Base-by-base conservation (phyloP, 1,139 yeast genomes). In the Kurtzmaniella natalensis region DNA sequence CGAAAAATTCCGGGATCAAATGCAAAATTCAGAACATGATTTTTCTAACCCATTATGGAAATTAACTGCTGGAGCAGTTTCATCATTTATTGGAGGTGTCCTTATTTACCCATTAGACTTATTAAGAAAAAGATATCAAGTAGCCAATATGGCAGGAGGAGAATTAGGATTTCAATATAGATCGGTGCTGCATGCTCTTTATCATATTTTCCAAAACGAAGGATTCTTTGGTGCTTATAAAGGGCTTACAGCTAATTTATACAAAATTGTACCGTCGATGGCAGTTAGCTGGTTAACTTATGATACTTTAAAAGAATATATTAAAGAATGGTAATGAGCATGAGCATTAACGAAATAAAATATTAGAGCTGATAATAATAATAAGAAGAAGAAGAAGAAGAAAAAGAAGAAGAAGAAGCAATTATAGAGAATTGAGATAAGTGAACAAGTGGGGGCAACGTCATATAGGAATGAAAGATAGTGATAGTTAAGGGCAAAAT, bases 251-350 rank as follows among this genome's bases (percentile, higher is more conserved):
- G 95, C 96, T 2, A 89, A 89, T 52, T 67, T 89, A 53, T 81
- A 87, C 61, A 89, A 89, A 55, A 94, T 89, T 3, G 85, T 87
- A 25, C 96, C 96, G 0, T 81, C 94, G 7, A 89, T 89, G 92
- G 97, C 97, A 2, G 88, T 89, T 15, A 84, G 89, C 41, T 92
- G 96, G 96, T 65, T 85, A 39, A 78, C 85, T 41, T 89, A 84
- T 57, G 97, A 89, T 53, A 57, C 76, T 27, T 65, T 83, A 17
- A 72, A 72, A 48, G 80, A 57, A 11, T 41, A 48, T 21, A 57
- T 69, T 14, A 53, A 53, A 7, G 34, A 37, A 16, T 65, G 72
- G 72, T 67, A 41, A 40, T 11, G 11, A 49, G n/a, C 16, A 5
- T 4, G n/a, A 10, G 13, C 16, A 15, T 10, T 26, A 26, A 26